Evolutionary conservation across 768 basidiomycete species (phyloP).

Genomic region (Termitomyces sp.): DNA sequence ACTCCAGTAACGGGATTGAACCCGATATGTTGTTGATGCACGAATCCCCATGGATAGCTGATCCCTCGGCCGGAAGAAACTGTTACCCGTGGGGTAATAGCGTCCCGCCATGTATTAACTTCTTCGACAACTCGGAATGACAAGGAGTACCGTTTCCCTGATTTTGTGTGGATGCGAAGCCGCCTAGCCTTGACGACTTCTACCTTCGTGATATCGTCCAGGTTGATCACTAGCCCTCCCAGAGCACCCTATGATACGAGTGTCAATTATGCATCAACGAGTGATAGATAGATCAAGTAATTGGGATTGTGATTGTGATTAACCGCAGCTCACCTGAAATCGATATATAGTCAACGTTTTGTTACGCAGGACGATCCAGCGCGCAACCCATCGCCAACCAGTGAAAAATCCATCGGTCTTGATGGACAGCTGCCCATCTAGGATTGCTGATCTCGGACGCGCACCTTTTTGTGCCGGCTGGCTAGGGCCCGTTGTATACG

Average conservation of each 20-base stretch:
- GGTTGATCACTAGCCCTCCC: slow-evolving; percentile 13
- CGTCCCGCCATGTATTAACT: slow-evolving; percentile 25
- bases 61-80: slow-evolving; percentile 11
- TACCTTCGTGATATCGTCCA: slow-evolving; percentile 20
- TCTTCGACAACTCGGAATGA: slow-evolving; percentile 23
- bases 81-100: slow-evolving; percentile 22
- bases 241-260: not conserved
- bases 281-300: not conserved
- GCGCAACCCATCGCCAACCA: slow-evolving; percentile 71
- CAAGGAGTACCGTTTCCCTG: slow-evolving; percentile 21
- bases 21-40: slow-evolving; percentile 27
- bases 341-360: slow-evolving; percentile 64
- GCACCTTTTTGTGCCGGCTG: slow-evolving; percentile 1
- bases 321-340: slow-evolving; percentile 54
- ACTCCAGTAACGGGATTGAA: slow-evolving; percentile 23
- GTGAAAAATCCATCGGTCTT: slow-evolving; percentile 72
- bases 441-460: slow-evolving; percentile 26
- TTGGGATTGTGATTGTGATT: not conserved
- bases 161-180: slow-evolving; percentile 12
- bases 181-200: slow-evolving; percentile 10
- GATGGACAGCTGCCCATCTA: slow-evolving; percentile 56
- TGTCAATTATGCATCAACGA: not conserved
- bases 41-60: slow-evolving; percentile 26
- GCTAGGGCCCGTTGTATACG: slow-evolving; percentile 4
- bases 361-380: slow-evolving; percentile 70